Evolutionary conservation across 257 asterid species (phyloP).

Genomic region (Galeopsis tetrahit): DNA sequence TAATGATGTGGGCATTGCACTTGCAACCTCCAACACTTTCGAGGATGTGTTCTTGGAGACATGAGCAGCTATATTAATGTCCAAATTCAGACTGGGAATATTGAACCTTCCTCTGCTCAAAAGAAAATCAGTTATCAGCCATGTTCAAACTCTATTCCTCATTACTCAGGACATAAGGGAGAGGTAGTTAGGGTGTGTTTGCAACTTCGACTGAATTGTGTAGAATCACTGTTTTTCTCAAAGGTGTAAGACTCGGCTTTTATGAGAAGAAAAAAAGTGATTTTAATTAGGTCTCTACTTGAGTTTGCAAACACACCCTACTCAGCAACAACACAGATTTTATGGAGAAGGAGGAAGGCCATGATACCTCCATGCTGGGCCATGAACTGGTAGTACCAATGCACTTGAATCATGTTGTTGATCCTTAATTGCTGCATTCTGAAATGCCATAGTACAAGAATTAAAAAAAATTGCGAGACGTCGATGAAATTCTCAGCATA

Average conservation of each 20-base stretch:
- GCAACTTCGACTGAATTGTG: too few relatives aligned
- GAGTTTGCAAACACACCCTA: neutral
- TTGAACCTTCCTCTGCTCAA: slow-evolving; percentile 50
- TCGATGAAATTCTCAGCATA: neutral
- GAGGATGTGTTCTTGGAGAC: slow-evolving; percentile 40
- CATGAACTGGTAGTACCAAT: slow-evolving; percentile 35
- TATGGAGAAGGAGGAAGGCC: slow-evolving; percentile 9
- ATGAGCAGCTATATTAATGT: slow-evolving; percentile 46
- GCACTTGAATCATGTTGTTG: slow-evolving; percentile 31
- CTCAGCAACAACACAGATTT: slow-evolving; percentile 4
- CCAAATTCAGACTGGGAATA: slow-evolving; percentile 41
- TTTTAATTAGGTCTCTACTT: too few relatives aligned
- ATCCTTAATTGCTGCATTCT: slow-evolving; percentile 37
- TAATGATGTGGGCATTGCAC: slow-evolving; percentile 40
- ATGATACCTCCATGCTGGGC: slow-evolving; percentile 55
- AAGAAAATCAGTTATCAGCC: slow-evolving; percentile 28
- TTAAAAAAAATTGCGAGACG: neutral
- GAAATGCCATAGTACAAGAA: neutral
- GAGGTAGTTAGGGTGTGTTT: neutral
- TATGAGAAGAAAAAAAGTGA: too few relatives aligned
- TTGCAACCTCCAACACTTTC: slow-evolving; percentile 42
- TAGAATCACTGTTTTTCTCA: too few relatives aligned
- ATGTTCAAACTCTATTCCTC: neutral
- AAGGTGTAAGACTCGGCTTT: too few relatives aligned
- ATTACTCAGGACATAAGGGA: slow-evolving; percentile 26